Evolutionary conservation across 83 land plant species (phyloP).

Genomic region (Picea abies): DNA sequence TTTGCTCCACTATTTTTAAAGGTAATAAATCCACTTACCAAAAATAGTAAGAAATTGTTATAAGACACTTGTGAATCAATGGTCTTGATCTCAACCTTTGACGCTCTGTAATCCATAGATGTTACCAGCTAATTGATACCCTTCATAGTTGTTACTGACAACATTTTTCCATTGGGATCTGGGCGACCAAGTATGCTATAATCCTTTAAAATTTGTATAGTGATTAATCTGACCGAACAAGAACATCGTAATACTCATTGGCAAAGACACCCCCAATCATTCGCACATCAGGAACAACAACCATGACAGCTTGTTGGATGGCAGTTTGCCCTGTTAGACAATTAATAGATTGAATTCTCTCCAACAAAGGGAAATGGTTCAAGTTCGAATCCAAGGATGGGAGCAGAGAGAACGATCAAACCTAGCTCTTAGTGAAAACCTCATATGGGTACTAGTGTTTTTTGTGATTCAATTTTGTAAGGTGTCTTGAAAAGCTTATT

Average conservation of each 20-base stretch:
- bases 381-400: no score
- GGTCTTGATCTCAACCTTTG: conserved; percentile 48
- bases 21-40: conserved; percentile 56
- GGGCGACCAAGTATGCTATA: conserved; percentile 44
- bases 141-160: conserved; percentile 30
- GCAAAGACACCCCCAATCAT: conserved; percentile 50
- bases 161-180: conserved; percentile 39
- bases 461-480: no score
- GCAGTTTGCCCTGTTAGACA: not conserved
- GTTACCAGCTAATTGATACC: conserved; percentile 49
- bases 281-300: not conserved
- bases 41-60: conserved; percentile 55
- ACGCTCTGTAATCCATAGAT: conserved; percentile 36
- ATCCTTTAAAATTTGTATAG: conserved; percentile 55
- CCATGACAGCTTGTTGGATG: not conserved
- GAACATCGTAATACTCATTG: conserved; percentile 47
- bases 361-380: not conserved
- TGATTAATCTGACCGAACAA: conserved; percentile 39
- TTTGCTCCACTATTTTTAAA: conserved; percentile 31
- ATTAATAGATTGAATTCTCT: not conserved
- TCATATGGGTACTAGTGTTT: no score
- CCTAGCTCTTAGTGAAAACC: no score
- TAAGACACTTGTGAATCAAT: conserved; percentile 65
- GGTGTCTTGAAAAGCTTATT: no score
- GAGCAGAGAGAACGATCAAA: no score